Evolutionary conservation across 805 yeast species (phyloP), one percentile per base, ranked within the genome.

Genomic region (Sugiyamaella qingdaonensis): DNA sequence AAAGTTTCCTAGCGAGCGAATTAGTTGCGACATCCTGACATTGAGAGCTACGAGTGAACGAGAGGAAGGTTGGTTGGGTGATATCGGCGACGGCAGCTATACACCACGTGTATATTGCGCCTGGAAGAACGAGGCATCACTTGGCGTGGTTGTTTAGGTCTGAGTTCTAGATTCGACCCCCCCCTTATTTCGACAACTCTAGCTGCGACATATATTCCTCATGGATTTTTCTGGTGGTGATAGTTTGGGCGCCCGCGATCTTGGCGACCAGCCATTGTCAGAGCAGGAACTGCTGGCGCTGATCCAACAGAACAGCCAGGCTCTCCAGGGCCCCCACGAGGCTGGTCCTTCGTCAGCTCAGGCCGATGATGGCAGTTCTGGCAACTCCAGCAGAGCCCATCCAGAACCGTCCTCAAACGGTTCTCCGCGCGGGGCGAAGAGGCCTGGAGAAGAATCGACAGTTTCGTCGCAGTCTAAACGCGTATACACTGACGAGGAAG

Each of bases 241-340:
- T 14, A 44, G 14, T 16, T 13, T 18, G 14, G 45, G 14, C 27
- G 53, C 39, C n/a, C 49, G 42, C 2, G 52, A 42, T 14, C 50
- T 48, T 2, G 48, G 48, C 19, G 49, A 42, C 24, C 32, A 42
- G 35, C 51, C 53, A 34, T 29, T 47, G 52, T 48, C 53, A 2
- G 51, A 54, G 27, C 55, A 53, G 33, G 49, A 48, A n/a, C 42
- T 55, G 14, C 31, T 55, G 14, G 53, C 48, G 13, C 46, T 55
- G 24, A 55, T 55, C 31, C 51, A 55, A 37, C 36, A 52, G 47
- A 52, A 53, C 21, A 42, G 24, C 11, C 51, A 32, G 33, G 27
- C 43, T 27, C 21, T 48, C n/a, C 9, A 34, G 16, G 37, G 4
- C n/a, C 37, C 37, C 16, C 29, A 24, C 7, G 7, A 24, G 29